phyloP scores from a whole-genome alignment of 1,139 yeast species.

The Zygosaccharomyces pseudobailii region DNA sequence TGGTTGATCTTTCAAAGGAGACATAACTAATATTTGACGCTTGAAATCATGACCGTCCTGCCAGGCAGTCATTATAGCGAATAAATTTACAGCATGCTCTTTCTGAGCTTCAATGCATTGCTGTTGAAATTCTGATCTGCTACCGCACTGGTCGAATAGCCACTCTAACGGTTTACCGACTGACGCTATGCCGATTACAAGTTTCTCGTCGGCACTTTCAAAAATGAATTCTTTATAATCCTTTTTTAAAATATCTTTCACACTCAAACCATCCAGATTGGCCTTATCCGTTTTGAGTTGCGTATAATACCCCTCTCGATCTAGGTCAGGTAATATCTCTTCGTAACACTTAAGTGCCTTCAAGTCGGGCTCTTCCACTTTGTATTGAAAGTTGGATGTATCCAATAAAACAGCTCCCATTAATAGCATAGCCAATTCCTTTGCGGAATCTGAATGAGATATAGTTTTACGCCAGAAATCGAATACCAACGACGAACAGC shows the following conservation, averaged over 20 bases:
- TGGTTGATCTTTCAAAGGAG: constrained; percentile 25
- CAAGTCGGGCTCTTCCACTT: constrained; percentile 53
- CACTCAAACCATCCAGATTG: constrained; percentile 55
- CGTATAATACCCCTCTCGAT: constrained; percentile 34
- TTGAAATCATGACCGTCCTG: constrained; percentile 43
- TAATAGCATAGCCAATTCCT: constrained; percentile 46
- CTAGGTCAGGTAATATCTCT: constrained; percentile 18
- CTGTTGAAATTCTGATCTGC: constrained; percentile 35
- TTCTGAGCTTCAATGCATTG: constrained; percentile 39
- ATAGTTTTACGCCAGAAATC: constrained; percentile 48
- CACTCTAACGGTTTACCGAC: constrained; percentile 62
- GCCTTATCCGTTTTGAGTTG: constrained; percentile 52
- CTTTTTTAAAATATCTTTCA: constrained; percentile 61
- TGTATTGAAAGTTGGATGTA: constrained; percentile 57
- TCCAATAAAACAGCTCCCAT: constrained; percentile 70
- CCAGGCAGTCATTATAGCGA: constrained; percentile 61
- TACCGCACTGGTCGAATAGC: constrained; percentile 39
- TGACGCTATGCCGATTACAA: constrained; percentile 68
- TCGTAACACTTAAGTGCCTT: constrained; percentile 41
- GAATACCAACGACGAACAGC: constrained; percentile 72
- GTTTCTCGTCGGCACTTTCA: constrained; percentile 25
- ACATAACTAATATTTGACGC: constrained; percentile 52
- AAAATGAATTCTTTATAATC: constrained; percentile 77
- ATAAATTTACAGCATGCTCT: constrained; percentile 46
- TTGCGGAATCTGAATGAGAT: constrained; percentile 20